Conservation (phyloP, 345 rosid genomes). For the Pistacia integerrima region DNA sequence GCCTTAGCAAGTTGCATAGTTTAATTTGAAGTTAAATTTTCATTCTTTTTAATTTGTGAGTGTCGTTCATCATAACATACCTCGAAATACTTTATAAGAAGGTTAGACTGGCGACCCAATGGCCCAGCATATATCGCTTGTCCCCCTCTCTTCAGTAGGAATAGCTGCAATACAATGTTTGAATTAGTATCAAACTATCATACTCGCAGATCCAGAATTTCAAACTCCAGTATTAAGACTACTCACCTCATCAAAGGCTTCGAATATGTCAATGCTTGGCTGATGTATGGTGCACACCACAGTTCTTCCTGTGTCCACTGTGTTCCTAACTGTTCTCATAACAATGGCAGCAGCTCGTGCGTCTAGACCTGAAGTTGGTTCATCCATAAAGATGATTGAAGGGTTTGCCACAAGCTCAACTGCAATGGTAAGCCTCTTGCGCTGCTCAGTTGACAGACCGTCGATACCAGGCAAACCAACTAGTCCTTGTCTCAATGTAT, state of each 20-base stretch:
- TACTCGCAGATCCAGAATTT: no score
- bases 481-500: slow-evolving; percentile 54
- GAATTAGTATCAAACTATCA: neutral
- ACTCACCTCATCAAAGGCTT: slow-evolving; percentile 86
- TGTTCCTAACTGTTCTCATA: slow-evolving; percentile 89
- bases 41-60: neutral
- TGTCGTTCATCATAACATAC: slow-evolving; percentile 18
- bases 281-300: slow-evolving; percentile 96
- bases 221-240: neutral
- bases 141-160: slow-evolving; percentile 53
- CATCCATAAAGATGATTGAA: slow-evolving; percentile 91
- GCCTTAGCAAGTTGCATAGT: neutral
- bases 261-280: slow-evolving; percentile 92
- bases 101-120: slow-evolving; percentile 45
- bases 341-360: slow-evolving; percentile 97
- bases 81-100: slow-evolving; percentile 48
- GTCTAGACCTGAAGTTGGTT: slow-evolving; percentile 95
- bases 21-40: neutral
- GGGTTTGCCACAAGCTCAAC: slow-evolving; percentile 97
- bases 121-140: slow-evolving; percentile 56
- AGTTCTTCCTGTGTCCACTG: slow-evolving; percentile 90
- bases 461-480: slow-evolving; percentile 88
- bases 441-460: slow-evolving; percentile 88
- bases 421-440: slow-evolving; percentile 89
- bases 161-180: slow-evolving; percentile 33